These are phyloP conservation scores for Dactylis glomerata DNA, from an alignment of 176 grass and related monocot species.

Conservation along the genomic window DNA sequence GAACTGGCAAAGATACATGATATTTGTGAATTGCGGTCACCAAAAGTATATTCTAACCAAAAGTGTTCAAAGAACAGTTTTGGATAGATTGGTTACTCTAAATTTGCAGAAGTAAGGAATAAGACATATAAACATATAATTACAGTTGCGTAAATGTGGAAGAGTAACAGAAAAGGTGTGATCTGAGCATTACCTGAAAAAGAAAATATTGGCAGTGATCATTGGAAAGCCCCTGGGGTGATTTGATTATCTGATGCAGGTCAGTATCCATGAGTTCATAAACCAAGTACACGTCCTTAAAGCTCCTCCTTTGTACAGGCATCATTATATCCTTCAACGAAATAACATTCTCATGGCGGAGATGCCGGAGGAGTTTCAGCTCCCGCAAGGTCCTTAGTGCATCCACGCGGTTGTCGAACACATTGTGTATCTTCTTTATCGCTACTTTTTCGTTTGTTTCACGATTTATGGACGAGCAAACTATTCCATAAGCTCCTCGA, in stretches of 20 bases:
- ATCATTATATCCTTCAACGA: conserved; percentile 77
- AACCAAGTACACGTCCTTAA: conserved; percentile 70
- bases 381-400: conserved; percentile 61
- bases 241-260: conserved; percentile 70
- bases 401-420: conserved; percentile 63
- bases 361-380: conserved; percentile 63
- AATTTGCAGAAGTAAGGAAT: too few relatives aligned
- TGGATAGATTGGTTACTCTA: not conserved
- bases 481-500: conserved; percentile 46
- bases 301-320: conserved; percentile 51
- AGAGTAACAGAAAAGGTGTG: not conserved
- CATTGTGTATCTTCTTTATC: conserved; percentile 64
- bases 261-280: conserved; percentile 68
- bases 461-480: conserved; percentile 47
- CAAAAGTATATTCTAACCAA: not conserved
- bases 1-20: not conserved
- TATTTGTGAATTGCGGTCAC: not conserved
- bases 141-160: not conserved
- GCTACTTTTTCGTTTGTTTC: conserved; percentile 55
- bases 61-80: too few relatives aligned
- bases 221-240: conserved; percentile 55
- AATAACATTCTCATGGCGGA: conserved; percentile 69
- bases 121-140: not conserved
- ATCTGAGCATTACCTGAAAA: conserved; percentile 50
- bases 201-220: conserved; percentile 73